Evolutionary conservation across 345 rosid species (phyloP).

Genomic region (Euclidium syriacum): DNA sequence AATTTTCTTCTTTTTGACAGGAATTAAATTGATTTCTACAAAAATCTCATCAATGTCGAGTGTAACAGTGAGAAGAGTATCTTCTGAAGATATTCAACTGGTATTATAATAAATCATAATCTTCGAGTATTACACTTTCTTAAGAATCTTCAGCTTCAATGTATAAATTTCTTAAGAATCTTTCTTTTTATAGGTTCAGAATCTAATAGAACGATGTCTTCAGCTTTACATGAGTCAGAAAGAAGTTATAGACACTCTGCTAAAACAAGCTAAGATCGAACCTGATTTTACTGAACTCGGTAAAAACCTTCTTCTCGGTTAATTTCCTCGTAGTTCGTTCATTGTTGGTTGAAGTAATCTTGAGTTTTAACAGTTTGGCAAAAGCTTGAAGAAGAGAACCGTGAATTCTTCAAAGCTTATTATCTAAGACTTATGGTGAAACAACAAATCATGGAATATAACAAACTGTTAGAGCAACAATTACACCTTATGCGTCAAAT

Average conservation of each 20-base stretch:
- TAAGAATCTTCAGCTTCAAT: too few species aligned
- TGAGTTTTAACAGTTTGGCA: slow-evolving; percentile 69
- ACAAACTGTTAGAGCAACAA: slow-evolving; percentile 86
- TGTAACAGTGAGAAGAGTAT: slow-evolving; percentile 8
- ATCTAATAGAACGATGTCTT: slow-evolving; percentile 81
- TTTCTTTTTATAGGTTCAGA: slow-evolving; percentile 86
- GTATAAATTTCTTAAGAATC: too few species aligned
- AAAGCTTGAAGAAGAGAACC: slow-evolving; percentile 94
- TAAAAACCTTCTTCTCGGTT: slow-evolving; percentile 19
- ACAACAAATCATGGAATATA: slow-evolving; percentile 78
- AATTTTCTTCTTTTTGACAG: not conserved
- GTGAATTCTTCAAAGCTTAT: slow-evolving; percentile 84
- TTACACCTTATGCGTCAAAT: slow-evolving; percentile 62
- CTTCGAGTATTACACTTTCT: too few species aligned
- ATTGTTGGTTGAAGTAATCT: not conserved
- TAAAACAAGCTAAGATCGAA: slow-evolving; percentile 73
- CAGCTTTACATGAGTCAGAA: slow-evolving; percentile 86
- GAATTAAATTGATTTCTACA: not conserved
- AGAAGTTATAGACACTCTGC: slow-evolving; percentile 78
- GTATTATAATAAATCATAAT: slow-evolving; percentile 43
- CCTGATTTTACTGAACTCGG: slow-evolving; percentile 90
- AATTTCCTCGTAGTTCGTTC: not conserved
- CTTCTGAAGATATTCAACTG: slow-evolving; percentile 39
- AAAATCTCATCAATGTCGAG: not conserved
- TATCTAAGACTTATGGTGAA: slow-evolving; percentile 76